These are phyloP conservation scores for Peterozyma xylosa DNA, from an alignment of 805 yeast species.

Conservation along the genomic window DNA sequence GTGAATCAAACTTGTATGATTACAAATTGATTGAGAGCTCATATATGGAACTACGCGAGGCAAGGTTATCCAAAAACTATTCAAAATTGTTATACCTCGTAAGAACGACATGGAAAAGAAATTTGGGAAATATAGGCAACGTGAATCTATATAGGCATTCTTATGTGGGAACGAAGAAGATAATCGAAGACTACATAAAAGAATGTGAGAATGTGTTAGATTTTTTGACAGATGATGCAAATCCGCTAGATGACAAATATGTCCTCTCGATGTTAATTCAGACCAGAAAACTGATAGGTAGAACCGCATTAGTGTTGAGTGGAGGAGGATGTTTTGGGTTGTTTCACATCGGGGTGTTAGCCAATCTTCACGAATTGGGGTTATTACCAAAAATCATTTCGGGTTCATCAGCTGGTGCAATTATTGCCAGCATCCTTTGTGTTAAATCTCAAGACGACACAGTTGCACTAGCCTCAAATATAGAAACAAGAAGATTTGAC, in stretches of 20 bases:
- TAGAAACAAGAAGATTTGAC: slow-evolving; percentile 49
- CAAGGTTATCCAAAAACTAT: slow-evolving; percentile 52
- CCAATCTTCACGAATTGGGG: slow-evolving; percentile 66
- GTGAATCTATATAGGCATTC: slow-evolving; percentile 69
- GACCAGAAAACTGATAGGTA: slow-evolving; percentile 84
- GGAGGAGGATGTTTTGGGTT: slow-evolving; percentile 96
- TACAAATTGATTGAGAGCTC: slow-evolving; percentile 47
- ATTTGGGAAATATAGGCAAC: slow-evolving; percentile 83
- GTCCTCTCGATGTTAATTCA: slow-evolving; percentile 75
- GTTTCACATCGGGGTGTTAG: slow-evolving; percentile 86
- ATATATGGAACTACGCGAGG: slow-evolving; percentile 47
- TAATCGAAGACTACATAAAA: slow-evolving; percentile 74
- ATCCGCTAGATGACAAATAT: slow-evolving; percentile 55
- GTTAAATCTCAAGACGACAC: slow-evolving; percentile 72
- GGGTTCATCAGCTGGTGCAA: slow-evolving; percentile 95
- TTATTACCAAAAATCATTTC: slow-evolving; percentile 81
- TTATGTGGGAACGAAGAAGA: slow-evolving; percentile 74
- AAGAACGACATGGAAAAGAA: slow-evolving; percentile 79
- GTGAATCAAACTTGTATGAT: slow-evolving; percentile 67
- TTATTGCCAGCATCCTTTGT: slow-evolving; percentile 83
- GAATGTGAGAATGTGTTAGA: slow-evolving; percentile 58
- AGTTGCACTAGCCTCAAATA: slow-evolving; percentile 44
- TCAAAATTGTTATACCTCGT: slow-evolving; percentile 61
- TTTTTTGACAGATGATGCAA: slow-evolving; percentile 28
- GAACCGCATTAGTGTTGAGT: slow-evolving; percentile 89